These are phyloP conservation scores for Diutina pseudorugosa DNA, from an alignment of 1,139 yeast species.

Conservation along the genomic window DNA sequence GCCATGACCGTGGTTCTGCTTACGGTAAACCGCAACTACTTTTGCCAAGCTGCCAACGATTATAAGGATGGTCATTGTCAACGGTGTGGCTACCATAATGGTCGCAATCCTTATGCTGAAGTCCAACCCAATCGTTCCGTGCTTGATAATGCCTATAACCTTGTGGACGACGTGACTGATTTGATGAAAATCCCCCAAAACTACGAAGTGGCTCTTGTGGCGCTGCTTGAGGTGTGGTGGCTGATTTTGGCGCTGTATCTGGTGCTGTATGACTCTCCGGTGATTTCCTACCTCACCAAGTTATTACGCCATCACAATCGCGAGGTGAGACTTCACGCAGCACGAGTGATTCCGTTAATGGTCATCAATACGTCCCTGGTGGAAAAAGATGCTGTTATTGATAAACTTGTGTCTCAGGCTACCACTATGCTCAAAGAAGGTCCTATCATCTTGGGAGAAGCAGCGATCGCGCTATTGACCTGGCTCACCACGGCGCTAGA, in stretches of 20 bases:
- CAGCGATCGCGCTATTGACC: neutral
- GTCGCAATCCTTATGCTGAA: neutral
- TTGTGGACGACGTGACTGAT: neutral
- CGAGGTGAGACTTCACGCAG: neutral
- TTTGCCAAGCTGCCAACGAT: neutral
- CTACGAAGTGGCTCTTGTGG: neutral
- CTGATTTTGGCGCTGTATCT: neutral
- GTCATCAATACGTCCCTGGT: neutral
- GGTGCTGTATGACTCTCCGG: neutral
- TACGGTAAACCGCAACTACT: neutral
- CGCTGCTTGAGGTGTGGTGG: neutral
- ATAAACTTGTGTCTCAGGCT: neutral
- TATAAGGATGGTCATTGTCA: neutral
- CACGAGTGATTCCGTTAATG: neutral
- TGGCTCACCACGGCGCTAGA: neutral
- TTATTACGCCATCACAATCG: neutral
- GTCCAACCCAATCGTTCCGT: neutral
- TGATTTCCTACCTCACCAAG: neutral
- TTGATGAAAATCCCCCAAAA: neutral
- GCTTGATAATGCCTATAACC: neutral
- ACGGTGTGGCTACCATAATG: neutral
- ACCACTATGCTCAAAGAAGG: neutral
- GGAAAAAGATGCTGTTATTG: neutral
- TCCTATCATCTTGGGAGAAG: neutral
- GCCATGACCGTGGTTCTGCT: neutral